phyloP scores from a whole-genome alignment of 345 rosid species.

The Streptanthus diversifolius region DNA sequence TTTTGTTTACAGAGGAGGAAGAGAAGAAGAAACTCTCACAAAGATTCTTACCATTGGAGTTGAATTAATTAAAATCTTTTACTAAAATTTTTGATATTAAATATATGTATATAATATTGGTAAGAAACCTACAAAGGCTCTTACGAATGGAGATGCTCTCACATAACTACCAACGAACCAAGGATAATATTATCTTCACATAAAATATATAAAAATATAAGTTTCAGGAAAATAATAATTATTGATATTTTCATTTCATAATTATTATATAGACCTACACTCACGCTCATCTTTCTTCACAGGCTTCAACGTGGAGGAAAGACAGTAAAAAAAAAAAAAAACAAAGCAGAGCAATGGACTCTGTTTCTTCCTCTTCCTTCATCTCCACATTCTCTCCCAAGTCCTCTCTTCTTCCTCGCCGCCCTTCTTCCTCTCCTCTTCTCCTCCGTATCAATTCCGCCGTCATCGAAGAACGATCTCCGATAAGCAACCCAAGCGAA shows the following conservation, averaged over 20 bases:
- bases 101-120: too few relatives aligned
- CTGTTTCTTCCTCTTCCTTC: slow-evolving; percentile 33
- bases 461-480: slow-evolving; percentile 27
- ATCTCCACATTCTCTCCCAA: slow-evolving; percentile 14
- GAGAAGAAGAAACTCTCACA: too few relatives aligned
- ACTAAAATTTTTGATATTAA: too few relatives aligned
- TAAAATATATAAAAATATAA: neutral
- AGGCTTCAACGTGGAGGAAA: slow-evolving; percentile 1
- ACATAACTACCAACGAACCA: slow-evolving; percentile 9
- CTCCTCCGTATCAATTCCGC: slow-evolving; percentile 33
- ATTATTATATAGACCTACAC: slow-evolving; percentile 27
- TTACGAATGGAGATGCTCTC: too few relatives aligned
- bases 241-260: neutral
- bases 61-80: too few relatives aligned
- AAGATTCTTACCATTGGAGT: too few relatives aligned
- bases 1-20: too few relatives aligned
- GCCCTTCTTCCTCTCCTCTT: neutral
- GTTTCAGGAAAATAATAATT: neutral
- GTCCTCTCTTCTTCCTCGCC: slow-evolving; percentile 8
- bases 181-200: neutral
- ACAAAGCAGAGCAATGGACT: slow-evolving; percentile 32
- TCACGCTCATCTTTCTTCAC: slow-evolving; percentile 17
- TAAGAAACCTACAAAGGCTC: too few relatives aligned
- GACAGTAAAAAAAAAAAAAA: neutral
- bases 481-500: neutral